A percentile compares a stretch with the other conserved stretches of the same genome.
Evolutionary conservation across 1,284 basidiomycete species (phyloP).

Genomic region (Lentinula novae-zelandiae): DNA sequence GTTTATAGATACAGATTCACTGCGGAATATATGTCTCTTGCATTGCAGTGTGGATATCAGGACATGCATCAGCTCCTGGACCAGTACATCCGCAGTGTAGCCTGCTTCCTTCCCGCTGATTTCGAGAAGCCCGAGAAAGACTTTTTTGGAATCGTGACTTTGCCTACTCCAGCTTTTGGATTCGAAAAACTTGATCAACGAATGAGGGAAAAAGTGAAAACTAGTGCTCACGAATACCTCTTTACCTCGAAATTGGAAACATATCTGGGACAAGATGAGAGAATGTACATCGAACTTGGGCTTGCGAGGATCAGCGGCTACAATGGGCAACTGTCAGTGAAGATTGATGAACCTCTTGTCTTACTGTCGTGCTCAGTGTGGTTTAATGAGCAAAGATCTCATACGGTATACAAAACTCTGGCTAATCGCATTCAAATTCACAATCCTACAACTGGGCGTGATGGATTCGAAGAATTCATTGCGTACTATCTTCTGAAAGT

Average conservation of each 20-base stretch:
- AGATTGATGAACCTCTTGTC: conserved; percentile 4
- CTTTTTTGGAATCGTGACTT: neutral
- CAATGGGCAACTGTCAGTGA: neutral
- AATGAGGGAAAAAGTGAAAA: neutral
- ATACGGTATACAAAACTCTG: neutral
- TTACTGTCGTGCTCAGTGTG: neutral
- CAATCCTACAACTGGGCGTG: neutral
- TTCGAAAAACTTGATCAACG: neutral
- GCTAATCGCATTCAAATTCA: neutral
- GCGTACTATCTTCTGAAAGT: neutral
- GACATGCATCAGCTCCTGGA: too few relatives aligned
- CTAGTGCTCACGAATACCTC: neutral
- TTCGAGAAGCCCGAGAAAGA: too few relatives aligned
- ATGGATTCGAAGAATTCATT: conserved; percentile 10
- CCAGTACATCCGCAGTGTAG: too few relatives aligned
- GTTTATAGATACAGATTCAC: too few relatives aligned
- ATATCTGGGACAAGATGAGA: neutral
- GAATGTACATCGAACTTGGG: neutral
- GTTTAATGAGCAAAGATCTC: neutral
- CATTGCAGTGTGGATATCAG: too few relatives aligned
- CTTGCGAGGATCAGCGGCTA: neutral
- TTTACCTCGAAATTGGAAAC: too few relatives aligned
- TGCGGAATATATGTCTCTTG: too few relatives aligned
- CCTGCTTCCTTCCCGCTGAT: too few relatives aligned
- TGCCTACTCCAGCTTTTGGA: neutral